Conservation (phyloP, 306 rosid genomes). For the Clitoria ternatea region DNA sequence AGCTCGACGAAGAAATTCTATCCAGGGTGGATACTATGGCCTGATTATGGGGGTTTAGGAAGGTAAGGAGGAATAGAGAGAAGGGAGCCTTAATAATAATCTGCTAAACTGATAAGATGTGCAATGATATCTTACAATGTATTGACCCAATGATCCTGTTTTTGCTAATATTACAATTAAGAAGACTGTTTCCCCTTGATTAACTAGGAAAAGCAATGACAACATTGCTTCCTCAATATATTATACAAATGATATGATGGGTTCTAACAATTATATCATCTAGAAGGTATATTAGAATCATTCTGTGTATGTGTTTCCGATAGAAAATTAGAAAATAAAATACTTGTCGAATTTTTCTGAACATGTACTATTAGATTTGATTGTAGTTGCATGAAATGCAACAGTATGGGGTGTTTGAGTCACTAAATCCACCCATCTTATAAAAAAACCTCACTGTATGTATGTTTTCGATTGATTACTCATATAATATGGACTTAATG, state of each 20-base stretch:
- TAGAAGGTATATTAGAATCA: not conserved
- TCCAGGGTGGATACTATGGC: not conserved
- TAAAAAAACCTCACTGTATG: not conserved
- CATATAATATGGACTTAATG: not conserved
- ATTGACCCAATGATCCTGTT: not conserved
- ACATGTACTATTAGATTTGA: slow-evolving; percentile 5
- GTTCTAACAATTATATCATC: not conserved
- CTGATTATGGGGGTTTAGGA: not conserved
- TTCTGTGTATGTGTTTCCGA: not conserved
- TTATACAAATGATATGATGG: not conserved
- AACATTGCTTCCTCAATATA: not conserved
- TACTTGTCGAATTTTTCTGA: not conserved
- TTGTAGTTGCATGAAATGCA: slow-evolving; percentile 18
- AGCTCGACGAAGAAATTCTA: not conserved
- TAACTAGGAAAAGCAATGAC: not conserved
- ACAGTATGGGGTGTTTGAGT: slow-evolving; percentile 16
- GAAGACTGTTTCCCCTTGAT: not conserved
- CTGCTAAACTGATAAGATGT: not conserved
- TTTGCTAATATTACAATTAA: not conserved
- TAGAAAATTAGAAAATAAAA: not conserved
- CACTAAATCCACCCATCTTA: not conserved
- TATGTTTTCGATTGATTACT: not conserved
- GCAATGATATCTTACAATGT: not conserved
- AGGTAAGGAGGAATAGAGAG: not conserved
- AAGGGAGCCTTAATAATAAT: not conserved